Percentiles rank a stretch among this genome's conserved stretches.
Conservation (phyloP, 345 rosid species). For the Eucalyptus rudis region DNA sequence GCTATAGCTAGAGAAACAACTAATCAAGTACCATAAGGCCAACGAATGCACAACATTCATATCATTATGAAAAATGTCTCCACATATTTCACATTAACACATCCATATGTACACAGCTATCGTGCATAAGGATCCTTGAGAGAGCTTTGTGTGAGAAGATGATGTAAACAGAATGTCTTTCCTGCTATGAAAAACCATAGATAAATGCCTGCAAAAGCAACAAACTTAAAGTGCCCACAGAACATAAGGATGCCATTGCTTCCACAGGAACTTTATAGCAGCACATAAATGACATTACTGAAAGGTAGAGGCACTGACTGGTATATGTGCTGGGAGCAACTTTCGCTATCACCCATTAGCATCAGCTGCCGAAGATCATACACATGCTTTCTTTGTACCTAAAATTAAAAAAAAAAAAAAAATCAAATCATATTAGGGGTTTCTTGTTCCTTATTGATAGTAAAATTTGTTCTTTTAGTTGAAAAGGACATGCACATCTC, state of each 20-base stretch:
- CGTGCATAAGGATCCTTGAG: not conserved
- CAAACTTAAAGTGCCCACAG: not conserved
- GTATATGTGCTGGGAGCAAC: conserved; percentile 74
- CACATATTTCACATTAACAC: not conserved
- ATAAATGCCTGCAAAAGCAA: not conserved
- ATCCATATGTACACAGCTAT: not conserved
- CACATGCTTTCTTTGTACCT: conserved; percentile 98
- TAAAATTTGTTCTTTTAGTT: not conserved
- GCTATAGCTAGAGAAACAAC: not conserved
- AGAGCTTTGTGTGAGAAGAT: not conserved
- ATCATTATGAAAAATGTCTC: not conserved
- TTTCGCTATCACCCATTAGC: conserved; percentile 69
- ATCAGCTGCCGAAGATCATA: conserved; percentile 79
- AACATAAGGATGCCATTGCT: not conserved
- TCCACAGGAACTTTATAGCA: not conserved
- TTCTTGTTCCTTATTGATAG: not conserved
- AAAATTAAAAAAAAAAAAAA: not conserved
- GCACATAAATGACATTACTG: not conserved
- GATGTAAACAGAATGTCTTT: not conserved
- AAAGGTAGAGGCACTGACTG: conserved; percentile 37
- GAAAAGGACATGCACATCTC: not conserved
- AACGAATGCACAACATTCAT: not conserved
- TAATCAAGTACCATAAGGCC: not conserved
- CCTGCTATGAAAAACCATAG: not conserved
- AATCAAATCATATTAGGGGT: not conserved